Evolutionary conservation across 106 monocot species (phyloP), one percentile per base, ranked within the genome.

Genomic region (Agapanthus africanus): DNA sequence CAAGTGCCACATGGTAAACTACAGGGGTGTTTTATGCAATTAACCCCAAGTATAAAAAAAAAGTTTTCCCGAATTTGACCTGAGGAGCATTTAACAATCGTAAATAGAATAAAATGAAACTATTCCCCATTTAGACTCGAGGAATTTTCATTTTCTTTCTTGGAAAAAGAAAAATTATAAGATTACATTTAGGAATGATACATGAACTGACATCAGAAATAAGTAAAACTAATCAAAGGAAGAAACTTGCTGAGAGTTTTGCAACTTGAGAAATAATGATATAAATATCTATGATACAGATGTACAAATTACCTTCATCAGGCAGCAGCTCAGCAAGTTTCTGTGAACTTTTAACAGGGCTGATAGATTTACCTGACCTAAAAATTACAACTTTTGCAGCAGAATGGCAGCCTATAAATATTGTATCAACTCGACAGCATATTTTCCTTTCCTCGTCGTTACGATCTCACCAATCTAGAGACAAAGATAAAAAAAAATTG

Each of bases 401-500:
- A n/a, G n/a, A n/a, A n/a, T n/a, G n/a, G n/a, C n/a, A n/a, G n/a
- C n/a, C n/a, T 83, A 94, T 47, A 91, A 28, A 62, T 85, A 94
- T 39, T 72, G 60, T 62, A 94, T 83, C 47, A 94, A 77, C 75
- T 94, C 87, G 37, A 94, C 80, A 15, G 94, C 82, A 46, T 71
- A 94, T 63, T 88, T 94, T 70, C 87, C 94, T 78, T 90, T 94
- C 61, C 71, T 82, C 52, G 94, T 94, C 14, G 79, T 74, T 15
- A 59, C 71, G 10, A 94, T 90, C 72, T 94, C 90, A 11, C 94
- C 90, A 78, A 94, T 85, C 90, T 94, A 74, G 39, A 79, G 40
- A 25, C 3, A 47, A 40, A 80, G 37, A 19, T 47, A 42, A 57
- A 33, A 59, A 18, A 27, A 67, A 27, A 67, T 8, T 6, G 4